phyloP scores from a whole-genome alignment of 768 basidiomycete species.

The Tylopilus sp. region DNA sequence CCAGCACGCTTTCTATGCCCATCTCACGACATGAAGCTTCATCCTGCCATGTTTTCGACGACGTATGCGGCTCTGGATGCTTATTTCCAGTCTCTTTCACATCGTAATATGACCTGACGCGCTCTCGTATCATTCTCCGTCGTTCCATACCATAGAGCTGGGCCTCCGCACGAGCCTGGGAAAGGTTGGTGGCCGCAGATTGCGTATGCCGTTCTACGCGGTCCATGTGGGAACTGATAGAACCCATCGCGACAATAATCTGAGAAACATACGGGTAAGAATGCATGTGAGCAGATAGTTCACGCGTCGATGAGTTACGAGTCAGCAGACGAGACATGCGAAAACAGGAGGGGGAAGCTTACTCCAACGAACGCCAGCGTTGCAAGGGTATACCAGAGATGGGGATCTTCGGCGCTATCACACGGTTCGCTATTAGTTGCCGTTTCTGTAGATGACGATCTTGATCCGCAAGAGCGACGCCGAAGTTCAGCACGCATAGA shows the following conservation, averaged over 20 bases:
- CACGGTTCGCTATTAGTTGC: background rate
- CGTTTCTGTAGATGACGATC: conserved; percentile 25
- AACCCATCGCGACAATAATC: conserved; percentile 7
- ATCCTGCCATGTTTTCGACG: background rate
- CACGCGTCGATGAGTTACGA: background rate
- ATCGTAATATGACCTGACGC: conserved; percentile 37
- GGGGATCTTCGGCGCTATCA: background rate
- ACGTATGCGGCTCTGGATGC: background rate
- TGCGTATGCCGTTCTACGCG: conserved; percentile 39
- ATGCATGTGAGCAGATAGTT: background rate
- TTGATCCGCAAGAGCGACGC: conserved; percentile 36
- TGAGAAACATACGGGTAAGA: background rate
- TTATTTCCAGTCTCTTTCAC: background rate
- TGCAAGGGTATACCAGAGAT: conserved; percentile 12
- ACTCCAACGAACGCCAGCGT: conserved; percentile 15
- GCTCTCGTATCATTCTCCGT: conserved; percentile 46
- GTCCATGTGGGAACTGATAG: conserved; percentile 31
- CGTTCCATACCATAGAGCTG: conserved; percentile 51
- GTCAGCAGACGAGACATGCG: background rate
- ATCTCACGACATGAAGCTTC: background rate
- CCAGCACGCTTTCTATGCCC: background rate
- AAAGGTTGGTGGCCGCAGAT: conserved; percentile 54
- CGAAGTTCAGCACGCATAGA: conserved; percentile 51
- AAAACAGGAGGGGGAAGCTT: background rate
- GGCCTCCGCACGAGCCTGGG: conserved; percentile 57